These are phyloP conservation scores for Neostapfia colusana DNA, from an alignment of 176 grass and related monocot species.

Conservation along the genomic window DNA sequence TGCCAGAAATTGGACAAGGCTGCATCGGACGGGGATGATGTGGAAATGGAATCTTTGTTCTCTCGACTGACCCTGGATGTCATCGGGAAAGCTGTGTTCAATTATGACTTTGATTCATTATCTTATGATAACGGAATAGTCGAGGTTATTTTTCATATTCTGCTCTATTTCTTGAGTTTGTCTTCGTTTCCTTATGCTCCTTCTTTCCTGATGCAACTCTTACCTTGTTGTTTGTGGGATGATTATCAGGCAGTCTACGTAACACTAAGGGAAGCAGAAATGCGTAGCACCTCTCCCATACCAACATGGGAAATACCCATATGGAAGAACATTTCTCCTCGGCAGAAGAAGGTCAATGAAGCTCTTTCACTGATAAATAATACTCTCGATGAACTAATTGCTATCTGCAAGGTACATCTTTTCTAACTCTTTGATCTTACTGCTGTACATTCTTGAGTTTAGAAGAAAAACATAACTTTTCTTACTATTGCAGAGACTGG, in stretches of 20 bases:
- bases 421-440: conserved; percentile 10
- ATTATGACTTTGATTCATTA: conserved; percentile 98
- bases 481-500: conserved; percentile 69
- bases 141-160: conserved; percentile 57
- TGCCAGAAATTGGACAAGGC: conserved; percentile 84
- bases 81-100: conserved; percentile 96
- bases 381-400: conserved; percentile 78
- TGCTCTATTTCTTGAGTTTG: background rate
- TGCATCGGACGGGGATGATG: conserved; percentile 68
- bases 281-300: conserved; percentile 91
- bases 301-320: conserved; percentile 99
- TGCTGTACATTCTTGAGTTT: conserved; percentile 15
- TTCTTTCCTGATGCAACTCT: conserved; percentile 13
- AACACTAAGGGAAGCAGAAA: conserved; percentile 81
- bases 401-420: conserved; percentile 72
- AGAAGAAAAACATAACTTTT: background rate
- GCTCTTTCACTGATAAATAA: conserved; percentile 80
- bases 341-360: conserved; percentile 90
- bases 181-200: background rate
- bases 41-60: conserved; percentile 97
- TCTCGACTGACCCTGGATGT: conserved; percentile 87
- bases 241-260: conserved; percentile 77
- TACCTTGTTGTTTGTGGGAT: background rate
- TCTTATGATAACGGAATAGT: conserved; percentile 91
- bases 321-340: conserved; percentile 96